Evolutionary conservation across 1,139 yeast genomes (phyloP).

Genomic region (Yamadazyma dendronema): DNA sequence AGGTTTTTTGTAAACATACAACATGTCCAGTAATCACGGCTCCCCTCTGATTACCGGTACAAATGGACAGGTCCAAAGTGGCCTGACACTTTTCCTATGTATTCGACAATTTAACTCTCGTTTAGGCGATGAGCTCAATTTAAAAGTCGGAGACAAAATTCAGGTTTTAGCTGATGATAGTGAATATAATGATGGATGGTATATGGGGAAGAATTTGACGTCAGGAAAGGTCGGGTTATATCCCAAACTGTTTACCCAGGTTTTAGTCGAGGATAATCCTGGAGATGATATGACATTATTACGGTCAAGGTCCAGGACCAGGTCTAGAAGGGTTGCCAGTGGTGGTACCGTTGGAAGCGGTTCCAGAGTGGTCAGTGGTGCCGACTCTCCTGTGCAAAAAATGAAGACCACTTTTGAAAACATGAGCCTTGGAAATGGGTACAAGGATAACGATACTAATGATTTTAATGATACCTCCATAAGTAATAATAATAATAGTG

Average conservation of each 20-base stretch:
- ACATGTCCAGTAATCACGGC: not conserved
- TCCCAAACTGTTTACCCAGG: slow-evolving; percentile 80
- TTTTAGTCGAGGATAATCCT: slow-evolving; percentile 22
- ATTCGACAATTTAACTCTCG: slow-evolving; percentile 85
- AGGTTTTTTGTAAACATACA: not conserved
- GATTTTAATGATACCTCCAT: slow-evolving; percentile 2
- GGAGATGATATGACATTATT: slow-evolving; percentile 27
- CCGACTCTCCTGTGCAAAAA: slow-evolving; percentile 12
- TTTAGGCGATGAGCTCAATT: slow-evolving; percentile 82
- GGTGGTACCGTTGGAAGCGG: slow-evolving; percentile 1
- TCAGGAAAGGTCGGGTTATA: slow-evolving; percentile 80
- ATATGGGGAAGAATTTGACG: slow-evolving; percentile 72
- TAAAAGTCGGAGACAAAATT: slow-evolving; percentile 79
- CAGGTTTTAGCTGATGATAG: slow-evolving; percentile 90
- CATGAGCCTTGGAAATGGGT: slow-evolving; percentile 7
- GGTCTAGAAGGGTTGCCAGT: slow-evolving; percentile 52
- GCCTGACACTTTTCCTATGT: slow-evolving; percentile 49
- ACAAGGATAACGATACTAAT: too few relatives aligned
- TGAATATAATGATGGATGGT: slow-evolving; percentile 98
- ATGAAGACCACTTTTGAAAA: slow-evolving; percentile 20
- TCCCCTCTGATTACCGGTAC: too few relatives aligned
- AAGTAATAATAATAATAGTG: not conserved
- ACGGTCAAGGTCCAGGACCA: slow-evolving; percentile 35
- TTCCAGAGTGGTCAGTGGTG: slow-evolving; percentile 8
- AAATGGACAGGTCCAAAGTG: not conserved